A percentile compares a stretch with the other conserved stretches of the same genome.
Evolutionary conservation across 148 eudicot species (phyloP).

Genomic region (Camellia lanceoleosa): DNA sequence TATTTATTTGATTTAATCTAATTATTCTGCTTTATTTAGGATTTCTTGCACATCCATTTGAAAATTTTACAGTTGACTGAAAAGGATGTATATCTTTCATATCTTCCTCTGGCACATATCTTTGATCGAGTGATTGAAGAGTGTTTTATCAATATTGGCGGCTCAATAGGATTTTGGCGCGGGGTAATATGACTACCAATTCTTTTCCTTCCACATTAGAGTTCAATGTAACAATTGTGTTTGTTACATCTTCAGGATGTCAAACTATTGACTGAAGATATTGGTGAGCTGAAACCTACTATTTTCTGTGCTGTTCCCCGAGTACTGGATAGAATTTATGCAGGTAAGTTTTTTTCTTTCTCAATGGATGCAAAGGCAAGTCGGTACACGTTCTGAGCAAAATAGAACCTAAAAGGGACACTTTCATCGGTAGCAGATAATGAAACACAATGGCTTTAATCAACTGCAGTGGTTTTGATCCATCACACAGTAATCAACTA

Average conservation of each 20-base stretch:
- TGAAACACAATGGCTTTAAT: no score
- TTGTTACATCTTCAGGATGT: slow-evolving; percentile 63
- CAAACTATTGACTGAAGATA: slow-evolving; percentile 77
- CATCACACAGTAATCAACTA: background rate
- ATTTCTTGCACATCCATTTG: slow-evolving; percentile 10
- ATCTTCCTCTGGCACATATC: slow-evolving; percentile 96
- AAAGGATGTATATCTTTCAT: slow-evolving; percentile 83
- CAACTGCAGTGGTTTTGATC: background rate
- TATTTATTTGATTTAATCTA: background rate
- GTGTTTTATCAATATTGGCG: slow-evolving; percentile 69
- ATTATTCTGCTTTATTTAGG: background rate
- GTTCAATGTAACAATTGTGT: slow-evolving; percentile 12
- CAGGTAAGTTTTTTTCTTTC: slow-evolving; percentile 40
- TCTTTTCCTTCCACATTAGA: background rate
- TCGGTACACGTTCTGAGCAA: background rate
- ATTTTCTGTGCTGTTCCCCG: slow-evolving; percentile 97
- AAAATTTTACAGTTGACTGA: slow-evolving; percentile 48
- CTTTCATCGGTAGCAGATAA: background rate
- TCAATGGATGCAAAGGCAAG: background rate
- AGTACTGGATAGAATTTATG: slow-evolving; percentile 84
- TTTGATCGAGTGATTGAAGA: slow-evolving; percentile 98
- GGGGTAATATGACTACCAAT: slow-evolving; percentile 61
- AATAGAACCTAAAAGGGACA: background rate
- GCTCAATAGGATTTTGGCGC: slow-evolving; percentile 94
- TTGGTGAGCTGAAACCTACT: slow-evolving; percentile 80